Percentiles rank a stretch among this genome's conserved stretches.
phyloP scores from a whole-genome alignment of 106 monocot species.

The Platanthera zijinensis region DNA sequence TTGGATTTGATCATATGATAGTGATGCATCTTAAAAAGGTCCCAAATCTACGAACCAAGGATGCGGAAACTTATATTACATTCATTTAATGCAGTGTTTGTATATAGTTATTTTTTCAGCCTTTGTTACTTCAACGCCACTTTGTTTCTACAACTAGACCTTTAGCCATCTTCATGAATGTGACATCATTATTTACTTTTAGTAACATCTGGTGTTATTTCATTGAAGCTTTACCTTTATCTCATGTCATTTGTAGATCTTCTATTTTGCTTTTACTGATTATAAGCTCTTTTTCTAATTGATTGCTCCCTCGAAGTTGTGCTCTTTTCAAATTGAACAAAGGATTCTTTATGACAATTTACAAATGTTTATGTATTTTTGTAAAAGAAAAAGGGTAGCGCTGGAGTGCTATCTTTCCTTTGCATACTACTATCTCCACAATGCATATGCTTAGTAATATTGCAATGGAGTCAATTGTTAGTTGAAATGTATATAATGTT shows the following conservation, averaged over 20 bases:
- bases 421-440: neutral
- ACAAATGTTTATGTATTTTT: neutral
- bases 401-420: neutral
- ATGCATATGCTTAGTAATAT: neutral
- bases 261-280: too few species aligned
- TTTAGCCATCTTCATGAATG: neutral
- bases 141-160: neutral
- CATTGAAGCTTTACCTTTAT: neutral
- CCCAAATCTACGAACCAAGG: too few species aligned
- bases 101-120: neutral
- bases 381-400: neutral
- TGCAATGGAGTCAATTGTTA: neutral
- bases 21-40: too few species aligned
- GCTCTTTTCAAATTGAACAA: neutral
- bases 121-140: neutral
- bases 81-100: too few species aligned
- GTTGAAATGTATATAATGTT: neutral
- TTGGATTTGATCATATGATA: too few species aligned
- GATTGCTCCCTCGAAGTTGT: neutral
- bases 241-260: neutral
- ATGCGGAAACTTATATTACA: too few species aligned
- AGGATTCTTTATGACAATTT: neutral
- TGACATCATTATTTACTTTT: neutral
- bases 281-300: neutral
- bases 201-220: neutral